Evolutionary conservation across 805 yeast genomes (phyloP), one percentile per base, ranked within the genome.

Genomic region (Cyberlindnera xishuangbannaensis): DNA sequence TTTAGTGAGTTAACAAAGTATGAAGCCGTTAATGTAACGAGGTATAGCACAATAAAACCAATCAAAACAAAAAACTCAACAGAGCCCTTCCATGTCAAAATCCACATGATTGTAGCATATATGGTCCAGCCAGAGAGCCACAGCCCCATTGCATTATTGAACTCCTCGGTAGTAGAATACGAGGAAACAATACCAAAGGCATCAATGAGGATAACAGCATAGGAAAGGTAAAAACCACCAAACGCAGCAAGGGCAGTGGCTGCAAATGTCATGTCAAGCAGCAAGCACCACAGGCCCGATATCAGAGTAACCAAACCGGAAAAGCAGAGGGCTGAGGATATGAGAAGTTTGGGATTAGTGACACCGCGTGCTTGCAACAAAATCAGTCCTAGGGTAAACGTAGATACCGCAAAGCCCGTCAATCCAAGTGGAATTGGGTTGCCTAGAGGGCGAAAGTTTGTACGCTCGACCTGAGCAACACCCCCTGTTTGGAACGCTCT

Each of bases 181-280:
- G 67, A 58, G 1, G 57, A 54, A 1, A 52, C 38, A 18, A 71
- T 61, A 1, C 66, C 69, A 45, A 71, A 71, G 6, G 63, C 52
- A 26, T 64, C 63, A 39, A 69, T 63, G 34, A 62, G 50, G 6
- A 73, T 56, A 34, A 68, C 65, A 3, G 71, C 71, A 46, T 62
- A 73, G 4, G 70, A 58, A 33, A 69, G 53, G 71, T 76, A 74
- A 49, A 73, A 74, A 1, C 75, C 71, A 16, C 78, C 79, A 55
- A 66, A 74, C 50, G 69, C 64, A 18, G 65, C 55, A 31, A 74
- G 62, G 1, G 74, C 71, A 27, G 75, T 66, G 24, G 67, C 68
- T 16, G 74, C 79, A 66, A 76, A 74, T 1, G 76, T 68, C 51
- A 72, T 73, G 30, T 76, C 76, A 24, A 65, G 47, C 14, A 65